phyloP scores from a whole-genome alignment of 768 basidiomycete genomes.

The Termitomyces sp. region DNA sequence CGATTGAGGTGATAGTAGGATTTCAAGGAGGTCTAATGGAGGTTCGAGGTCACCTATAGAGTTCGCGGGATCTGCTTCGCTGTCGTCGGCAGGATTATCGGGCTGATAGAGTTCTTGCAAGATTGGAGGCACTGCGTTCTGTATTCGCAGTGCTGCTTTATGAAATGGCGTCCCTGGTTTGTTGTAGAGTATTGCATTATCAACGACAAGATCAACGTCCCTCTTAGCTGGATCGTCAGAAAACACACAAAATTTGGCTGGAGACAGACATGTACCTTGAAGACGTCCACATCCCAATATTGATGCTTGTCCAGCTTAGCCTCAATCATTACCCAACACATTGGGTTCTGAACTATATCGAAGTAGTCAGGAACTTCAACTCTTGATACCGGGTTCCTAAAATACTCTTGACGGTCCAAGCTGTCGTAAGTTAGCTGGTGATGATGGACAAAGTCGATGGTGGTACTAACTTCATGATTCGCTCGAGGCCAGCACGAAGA shows the following conservation, averaged over 20 bases:
- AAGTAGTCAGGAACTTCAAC: constrained; percentile 88
- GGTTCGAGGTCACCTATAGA: constrained; percentile 77
- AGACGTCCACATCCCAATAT: constrained; percentile 74
- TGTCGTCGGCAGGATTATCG: too few relatives aligned
- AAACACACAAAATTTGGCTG: neutral
- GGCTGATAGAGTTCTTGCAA: constrained; percentile 36
- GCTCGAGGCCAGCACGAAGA: constrained; percentile 65
- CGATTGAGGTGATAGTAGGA: constrained; percentile 49
- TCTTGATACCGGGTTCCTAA: constrained; percentile 79
- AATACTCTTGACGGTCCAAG: constrained; percentile 68
- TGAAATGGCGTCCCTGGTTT: constrained; percentile 66
- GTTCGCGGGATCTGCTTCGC: neutral
- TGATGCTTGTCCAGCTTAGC: constrained; percentile 76
- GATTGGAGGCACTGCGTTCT: constrained; percentile 36
- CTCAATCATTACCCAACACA: constrained; percentile 86
- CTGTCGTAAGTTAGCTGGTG: constrained; percentile 34
- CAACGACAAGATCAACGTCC: constrained; percentile 80
- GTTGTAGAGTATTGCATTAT: constrained; percentile 89
- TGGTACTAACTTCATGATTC: constrained; percentile 60
- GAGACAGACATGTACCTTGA: constrained; percentile 52
- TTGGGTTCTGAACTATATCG: constrained; percentile 79
- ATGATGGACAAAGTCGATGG: neutral
- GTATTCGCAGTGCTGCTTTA: constrained; percentile 66
- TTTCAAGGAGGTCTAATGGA: constrained; percentile 49
- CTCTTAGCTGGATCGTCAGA: constrained; percentile 37